Base-by-base conservation (phyloP, 495 filamentous ascomycete genomes). In the Penicillium tannophilum region DNA sequence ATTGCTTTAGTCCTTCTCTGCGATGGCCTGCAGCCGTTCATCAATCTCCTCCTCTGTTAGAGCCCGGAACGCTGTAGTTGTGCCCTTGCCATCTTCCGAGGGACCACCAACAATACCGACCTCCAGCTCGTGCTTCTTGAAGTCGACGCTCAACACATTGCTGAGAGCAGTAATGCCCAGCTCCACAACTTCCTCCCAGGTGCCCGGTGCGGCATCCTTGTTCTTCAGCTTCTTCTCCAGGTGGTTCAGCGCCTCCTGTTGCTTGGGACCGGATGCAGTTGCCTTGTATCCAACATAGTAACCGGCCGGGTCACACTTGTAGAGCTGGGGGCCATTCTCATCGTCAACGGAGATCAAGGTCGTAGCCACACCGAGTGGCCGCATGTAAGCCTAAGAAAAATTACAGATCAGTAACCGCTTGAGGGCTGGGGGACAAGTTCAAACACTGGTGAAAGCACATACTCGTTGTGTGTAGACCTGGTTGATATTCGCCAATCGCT, bases 211-310 rank as follows among this genome's bases (percentile, higher is more conserved):
- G 67, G 83, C 84, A 74, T 98, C 93, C 88, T 96, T 97, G 87
- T 96, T 96, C 86, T 98, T 98, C 78, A 98, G 86, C 84, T 96
- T 97, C 89, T 97, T 97, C 85, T 98, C 94, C 52, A 98, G 81
- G 69, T 92, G 88, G 72, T 98, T 98, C 70, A 97, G 85, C 63
- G 94, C 94, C 82, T 98, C 94, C 74, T 98, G 94, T 70, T 96
- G 91, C 79, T 98, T 98, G 49, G 94, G 94, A 6, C 94, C 94
- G 2, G 94, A 92, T 46, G 94, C 91, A 10, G 94, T 97, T 53
- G 91, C 94, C 81, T 98, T 98, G 86, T 96, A 98, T 50, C 94
- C 94, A 53, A 91, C 89, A 70, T 93, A 98, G 81, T 98, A 98
- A 19, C 94, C 94, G 51, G 94, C 94, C 26, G 94, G 94, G 72